Evolutionary conservation across 2,329 filamentous ascomycete genomes (phyloP), one percentile per base, ranked within the genome.

Genomic region (Zasmidium angulare): DNA sequence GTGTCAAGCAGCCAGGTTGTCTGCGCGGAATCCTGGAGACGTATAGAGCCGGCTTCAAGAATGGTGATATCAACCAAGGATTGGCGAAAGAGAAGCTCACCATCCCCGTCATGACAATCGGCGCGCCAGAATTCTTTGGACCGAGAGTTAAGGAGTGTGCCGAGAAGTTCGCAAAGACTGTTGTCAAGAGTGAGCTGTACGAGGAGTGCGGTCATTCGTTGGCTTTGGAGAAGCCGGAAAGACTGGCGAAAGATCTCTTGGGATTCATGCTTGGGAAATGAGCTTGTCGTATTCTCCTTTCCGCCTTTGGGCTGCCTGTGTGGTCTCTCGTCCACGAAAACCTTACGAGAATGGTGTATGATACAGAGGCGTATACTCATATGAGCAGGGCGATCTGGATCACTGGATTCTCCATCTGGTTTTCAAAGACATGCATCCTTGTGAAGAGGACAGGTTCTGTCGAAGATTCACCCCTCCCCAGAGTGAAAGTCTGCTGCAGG

Each of bases 91-190:
- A 60, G 43, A 72, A 71, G 58, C 56, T 74, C 21, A 66, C 66
- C 17, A 65, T 71, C 10, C 71, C 72, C 0, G 65, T 73, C 4
- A 70, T 74, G 68, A 74, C 71, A 0, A 68, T 74, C 29, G 73
- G 72, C 3, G 72, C 72, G 11, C 72, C 73, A 2, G 72, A 74
- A 58, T 73, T 74, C 58, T 74, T 75, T 50, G 72, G 71, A 1
- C 67, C 67, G 4, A 65, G 66, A 17, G 73, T 75, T 2, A 67
- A 69, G 54, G 67, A 71, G 47, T 66, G 68, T 53, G 71, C 71
- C 46, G 50, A 64, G 22, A 69, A 68, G 61, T 69, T 72, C 46
- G 72, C 69, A 1, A 64, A 68, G 19, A 64, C 68, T 12, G 69
- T 74, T 9, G 59, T 68, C 22, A 67, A 66, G 53, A 69, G 65